Base-by-base conservation (phyloP, 2,329 filamentous ascomycete genomes). In the Colletotrichum sp. region DNA sequence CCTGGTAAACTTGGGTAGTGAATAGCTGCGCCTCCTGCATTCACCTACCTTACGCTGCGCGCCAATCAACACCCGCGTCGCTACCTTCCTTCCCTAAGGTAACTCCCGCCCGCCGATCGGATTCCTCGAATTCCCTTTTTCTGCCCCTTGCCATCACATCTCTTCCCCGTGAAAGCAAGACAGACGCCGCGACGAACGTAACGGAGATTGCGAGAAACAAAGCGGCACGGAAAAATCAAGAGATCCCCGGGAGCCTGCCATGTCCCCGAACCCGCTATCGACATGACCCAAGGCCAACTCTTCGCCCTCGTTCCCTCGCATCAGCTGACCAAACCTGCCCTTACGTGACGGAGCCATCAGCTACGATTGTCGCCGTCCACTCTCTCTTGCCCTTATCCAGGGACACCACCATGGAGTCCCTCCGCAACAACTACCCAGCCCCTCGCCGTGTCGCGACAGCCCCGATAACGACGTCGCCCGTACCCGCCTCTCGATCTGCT, bases 381-480 rank as follows among this genome's bases (percentile, higher is more conserved):
- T 36, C 30, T 29, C 22, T 34, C 29, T 44, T 39, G n/a, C 65
- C 64, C 19, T 63, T 30, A 19, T 27, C 29, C 32, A 75, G 70
- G 57, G 65, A 65, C 65, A 52, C 59, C 59, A 52, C 65, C 9
- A 78, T 76, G 77, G 72, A 78, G 66, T 75, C 78, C 70, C 73
- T 78, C 59, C 77, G 71, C 64, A 78, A 82, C 78, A 74, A 68
- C 61, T 79, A 82, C 69, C 79, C 81, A 52, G 78, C 78, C 27
- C 83, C 84, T 77, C 83, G 85, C 74, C 82, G 84, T 77, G 83
- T 84, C 73, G 80, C 80, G 76, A 88, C 88, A 52, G 83, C 86
- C 30, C 85, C 87, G 12, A 79, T 82, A 59, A 55, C 78, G 70
- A 72, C 79, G 57, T 69, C 79, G 62, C 69, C 78, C 65, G 79